Evolutionary conservation across 2,329 filamentous ascomycete genomes (phyloP), one percentile per base, ranked within the genome.

Genomic region (Stachybotrys echinatus): DNA sequence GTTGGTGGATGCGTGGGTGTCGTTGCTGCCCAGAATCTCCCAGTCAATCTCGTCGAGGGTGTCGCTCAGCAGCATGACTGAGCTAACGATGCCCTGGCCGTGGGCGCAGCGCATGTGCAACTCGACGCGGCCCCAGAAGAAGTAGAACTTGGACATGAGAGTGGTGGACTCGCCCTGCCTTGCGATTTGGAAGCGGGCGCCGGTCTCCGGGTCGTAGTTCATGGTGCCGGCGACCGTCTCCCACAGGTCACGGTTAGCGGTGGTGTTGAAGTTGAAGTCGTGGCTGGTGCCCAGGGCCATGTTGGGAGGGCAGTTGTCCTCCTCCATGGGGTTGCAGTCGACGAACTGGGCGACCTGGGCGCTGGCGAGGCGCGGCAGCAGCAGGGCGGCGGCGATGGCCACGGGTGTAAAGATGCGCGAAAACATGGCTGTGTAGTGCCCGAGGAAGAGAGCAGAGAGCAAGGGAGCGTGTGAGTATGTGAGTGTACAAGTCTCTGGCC

Each of bases 31-130:
- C 51, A 90, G 77, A 62, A 89, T 88, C 64, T 94, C 89, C 81
- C 89, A 92, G 63, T 96, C 91, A 39, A 95, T 84, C 69, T 95
- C 89, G 65, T 95, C 91, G 14, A 92, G 77, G 59, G 91, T 85
- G 58, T 94, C 87, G 47, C 87, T 92, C 56, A 94, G 77, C 67
- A 92, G 78, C 64, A 95, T 92, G 61, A 95, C 85, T 54, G 88
- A 84, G 61, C 85, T 90, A 59, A 96, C 81, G 54, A 96, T 85
- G 47, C 91, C 91, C 7, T 72, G 73, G 18, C 91, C 91, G 1
- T 75, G 71, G 1, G 91, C 84, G 4, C 88, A 87, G 72, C 89
- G 89, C 74, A 95, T 80, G 57, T 81, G 76, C 51, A 92, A 78
- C 68, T 94, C 89, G 50, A 89, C 84, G 52, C 84, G 82, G 48